phyloP scores from a whole-genome alignment of 225 moss, liverwort and hornwort genomes.

The Pleurozium schreberi region DNA sequence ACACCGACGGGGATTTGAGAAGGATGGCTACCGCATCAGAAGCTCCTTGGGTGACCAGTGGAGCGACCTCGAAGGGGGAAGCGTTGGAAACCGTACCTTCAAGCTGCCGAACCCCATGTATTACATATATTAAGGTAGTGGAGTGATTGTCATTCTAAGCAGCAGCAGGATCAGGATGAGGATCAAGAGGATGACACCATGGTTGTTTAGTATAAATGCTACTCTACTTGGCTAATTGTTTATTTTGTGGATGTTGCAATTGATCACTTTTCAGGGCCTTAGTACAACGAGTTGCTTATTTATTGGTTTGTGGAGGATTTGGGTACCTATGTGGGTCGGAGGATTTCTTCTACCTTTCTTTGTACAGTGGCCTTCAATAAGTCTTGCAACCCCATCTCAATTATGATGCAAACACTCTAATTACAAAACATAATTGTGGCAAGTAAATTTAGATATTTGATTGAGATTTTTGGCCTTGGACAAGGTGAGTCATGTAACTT shows the following conservation, averaged over 20 bases:
- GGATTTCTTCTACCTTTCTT: not conserved
- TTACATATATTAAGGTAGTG: constrained; percentile 44
- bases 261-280: not conserved
- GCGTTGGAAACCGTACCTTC: constrained; percentile 62
- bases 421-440: too few relatives aligned
- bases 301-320: not conserved
- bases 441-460: too few relatives aligned
- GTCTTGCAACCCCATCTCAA: too few relatives aligned
- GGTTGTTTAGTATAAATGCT: not conserved
- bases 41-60: constrained; percentile 86
- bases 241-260: not conserved
- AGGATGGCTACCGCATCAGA: constrained; percentile 54
- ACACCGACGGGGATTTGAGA: constrained; percentile 42
- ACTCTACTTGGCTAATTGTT: not conserved
- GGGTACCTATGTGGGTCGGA: not conserved
- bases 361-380: too few relatives aligned
- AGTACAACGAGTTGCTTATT: not conserved
- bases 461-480: too few relatives aligned
- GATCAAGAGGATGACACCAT: not conserved
- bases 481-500: too few relatives aligned
- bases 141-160: not conserved
- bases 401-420: too few relatives aligned
- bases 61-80: constrained; percentile 71
- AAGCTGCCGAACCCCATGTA: constrained; percentile 99
- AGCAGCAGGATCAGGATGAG: too few relatives aligned